Evolutionary conservation across 1,284 basidiomycete species (phyloP).

Genomic region (Albatrellus sp.): DNA sequence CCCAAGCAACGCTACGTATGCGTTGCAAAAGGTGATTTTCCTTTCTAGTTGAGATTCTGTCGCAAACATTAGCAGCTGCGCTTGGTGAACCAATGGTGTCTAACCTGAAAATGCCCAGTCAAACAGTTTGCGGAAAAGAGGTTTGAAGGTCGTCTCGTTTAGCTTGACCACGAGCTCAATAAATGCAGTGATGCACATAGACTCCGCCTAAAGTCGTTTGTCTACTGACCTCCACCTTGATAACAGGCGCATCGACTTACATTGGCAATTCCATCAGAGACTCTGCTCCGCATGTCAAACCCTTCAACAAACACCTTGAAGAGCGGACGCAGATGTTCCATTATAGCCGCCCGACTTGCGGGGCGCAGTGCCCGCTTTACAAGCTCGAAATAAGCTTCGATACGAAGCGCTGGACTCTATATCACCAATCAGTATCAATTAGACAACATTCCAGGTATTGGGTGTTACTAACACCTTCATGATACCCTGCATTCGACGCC

Average conservation of each 20-base stretch:
- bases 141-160: conserved; percentile 88
- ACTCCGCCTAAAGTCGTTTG: conserved; percentile 31
- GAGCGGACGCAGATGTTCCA: conserved; percentile 57
- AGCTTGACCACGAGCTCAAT: conserved; percentile 85
- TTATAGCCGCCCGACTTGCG: conserved; percentile 52
- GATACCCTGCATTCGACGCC: conserved; percentile 22
- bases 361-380: conserved; percentile 54
- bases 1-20: conserved; percentile 63
- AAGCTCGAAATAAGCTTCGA: conserved; percentile 54
- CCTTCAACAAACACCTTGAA: conserved; percentile 80
- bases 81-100: conserved; percentile 13
- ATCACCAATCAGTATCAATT: conserved; percentile 1
- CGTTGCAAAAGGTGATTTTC: conserved; percentile 59
- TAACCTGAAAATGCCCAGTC: conserved; percentile 85
- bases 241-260: conserved; percentile 18
- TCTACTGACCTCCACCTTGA: neutral
- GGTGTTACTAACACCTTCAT: conserved; percentile 21
- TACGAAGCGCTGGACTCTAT: conserved; percentile 20
- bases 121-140: conserved; percentile 83
- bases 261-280: conserved; percentile 18
- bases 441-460: neutral
- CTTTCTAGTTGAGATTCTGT: conserved; percentile 24
- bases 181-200: conserved; percentile 62
- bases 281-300: conserved; percentile 50
- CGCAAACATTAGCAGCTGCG: neutral